Evolutionary conservation across 2,329 filamentous ascomycete genomes (phyloP).

Genomic region (Talaromyces sp.): DNA sequence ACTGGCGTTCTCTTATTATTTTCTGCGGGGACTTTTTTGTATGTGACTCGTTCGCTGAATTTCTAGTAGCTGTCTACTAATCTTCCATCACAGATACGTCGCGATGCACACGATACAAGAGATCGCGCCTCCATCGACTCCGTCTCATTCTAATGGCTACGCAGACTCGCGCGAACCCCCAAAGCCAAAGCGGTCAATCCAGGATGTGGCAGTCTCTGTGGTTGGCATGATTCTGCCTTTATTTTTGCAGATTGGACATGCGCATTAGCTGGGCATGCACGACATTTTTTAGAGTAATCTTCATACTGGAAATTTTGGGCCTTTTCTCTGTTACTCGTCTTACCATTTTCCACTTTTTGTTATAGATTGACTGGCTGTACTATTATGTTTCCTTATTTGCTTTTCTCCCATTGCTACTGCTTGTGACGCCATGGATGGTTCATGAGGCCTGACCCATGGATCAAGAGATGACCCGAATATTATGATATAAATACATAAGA

Average conservation of each 20-base stretch:
- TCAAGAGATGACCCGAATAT: not conserved
- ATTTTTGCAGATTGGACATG: conserved; percentile 45
- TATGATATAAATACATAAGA: conserved; percentile 4
- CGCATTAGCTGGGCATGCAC: conserved; percentile 29
- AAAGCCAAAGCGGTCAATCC: conserved; percentile 37
- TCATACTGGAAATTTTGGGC: not conserved
- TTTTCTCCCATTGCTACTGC: not conserved
- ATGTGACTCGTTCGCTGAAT: conserved; percentile 41
- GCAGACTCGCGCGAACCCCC: conserved; percentile 35
- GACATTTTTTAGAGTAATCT: conserved; percentile 2
- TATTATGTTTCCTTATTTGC: not conserved
- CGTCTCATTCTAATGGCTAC: conserved; percentile 39
- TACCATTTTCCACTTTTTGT: not conserved
- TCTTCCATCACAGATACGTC: conserved; percentile 63
- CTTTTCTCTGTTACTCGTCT: not conserved
- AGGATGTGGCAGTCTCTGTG: conserved; percentile 43
- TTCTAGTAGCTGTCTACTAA: conserved; percentile 7
- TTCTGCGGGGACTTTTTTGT: conserved; percentile 93
- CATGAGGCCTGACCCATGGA: not conserved
- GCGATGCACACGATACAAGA: conserved; percentile 99
- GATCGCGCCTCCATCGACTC: conserved; percentile 31
- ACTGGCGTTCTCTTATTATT: conserved; percentile 93
- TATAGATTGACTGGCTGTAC: conserved; percentile 4
- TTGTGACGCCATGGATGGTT: not conserved
- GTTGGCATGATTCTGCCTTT: conserved; percentile 45